A percentile compares a stretch with the other conserved stretches of the same genome.
phyloP scores from a whole-genome alignment of 2,329 filamentous ascomycete species.

The Alternaria burnsii region DNA sequence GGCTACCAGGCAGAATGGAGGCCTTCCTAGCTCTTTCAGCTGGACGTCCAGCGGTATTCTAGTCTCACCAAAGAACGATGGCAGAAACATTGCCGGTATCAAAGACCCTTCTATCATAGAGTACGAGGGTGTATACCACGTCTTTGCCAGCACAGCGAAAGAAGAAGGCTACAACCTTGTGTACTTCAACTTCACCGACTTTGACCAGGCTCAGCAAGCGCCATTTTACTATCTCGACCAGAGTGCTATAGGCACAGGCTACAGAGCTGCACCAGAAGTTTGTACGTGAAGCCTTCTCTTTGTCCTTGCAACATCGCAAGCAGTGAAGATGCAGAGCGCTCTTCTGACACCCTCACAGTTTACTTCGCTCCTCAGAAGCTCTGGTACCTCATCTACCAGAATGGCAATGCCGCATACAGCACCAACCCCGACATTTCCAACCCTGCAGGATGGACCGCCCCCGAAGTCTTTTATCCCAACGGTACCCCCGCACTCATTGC shows the following conservation, averaged over 20 bases:
- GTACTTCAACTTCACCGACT: conserved; percentile 54
- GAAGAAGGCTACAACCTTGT: conserved; percentile 51
- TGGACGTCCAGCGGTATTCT: conserved; percentile 43
- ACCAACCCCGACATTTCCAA: conserved; percentile 54
- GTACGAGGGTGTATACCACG: conserved; percentile 54
- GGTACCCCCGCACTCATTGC: conserved; percentile 45
- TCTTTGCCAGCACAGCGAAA: conserved; percentile 53
- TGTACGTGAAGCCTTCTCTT: conserved; percentile 19
- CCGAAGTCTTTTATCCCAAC: conserved; percentile 47
- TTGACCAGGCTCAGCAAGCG: conserved; percentile 41
- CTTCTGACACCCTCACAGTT: conserved; percentile 22
- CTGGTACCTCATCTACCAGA: conserved; percentile 56
- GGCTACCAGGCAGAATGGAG: conserved; percentile 8
- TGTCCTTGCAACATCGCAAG: neutral
- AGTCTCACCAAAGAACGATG: conserved; percentile 41
- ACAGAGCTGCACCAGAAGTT: conserved; percentile 54
- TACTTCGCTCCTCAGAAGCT: conserved; percentile 54
- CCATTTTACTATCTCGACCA: conserved; percentile 53
- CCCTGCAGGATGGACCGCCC: conserved; percentile 52
- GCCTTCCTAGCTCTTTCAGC: conserved; percentile 38
- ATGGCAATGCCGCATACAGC: conserved; percentile 55
- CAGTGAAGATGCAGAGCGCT: neutral
- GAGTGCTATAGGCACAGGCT: conserved; percentile 50
- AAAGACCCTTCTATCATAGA: conserved; percentile 50
- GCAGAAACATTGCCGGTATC: conserved; percentile 37